Base-by-base conservation (phyloP, 139 green algal genomes). In the Limnomonas spitsbergensis region DNA sequence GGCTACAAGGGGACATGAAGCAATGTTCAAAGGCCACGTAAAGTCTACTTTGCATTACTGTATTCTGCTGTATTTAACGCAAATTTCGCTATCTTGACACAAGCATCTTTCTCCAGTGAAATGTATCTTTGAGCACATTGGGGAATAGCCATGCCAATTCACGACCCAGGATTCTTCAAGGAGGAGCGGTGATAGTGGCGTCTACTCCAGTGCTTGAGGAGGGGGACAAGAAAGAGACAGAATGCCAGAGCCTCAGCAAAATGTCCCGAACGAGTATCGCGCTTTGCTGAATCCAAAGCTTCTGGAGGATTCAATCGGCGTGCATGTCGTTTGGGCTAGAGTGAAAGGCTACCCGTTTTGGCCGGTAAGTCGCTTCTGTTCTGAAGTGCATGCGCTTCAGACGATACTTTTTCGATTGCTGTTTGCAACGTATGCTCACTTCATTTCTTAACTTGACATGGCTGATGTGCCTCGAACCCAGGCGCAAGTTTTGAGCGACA, bases 301-400 rank as follows among this genome's bases (percentile, higher is more conserved):
- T 38, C 6, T 32, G 69, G 36, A 27, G 38, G 69, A 42, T 76
- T 34, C 69, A 76, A 24, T 24, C 27, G 27, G 32, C 31, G 40
- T 27, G 36, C 61, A 82, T 37, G 80, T 89, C 1, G 75, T 88
- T 2, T 96, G 89, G 89, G 91, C 81, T 26, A 77, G 86, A 2
- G 83, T 96, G 6, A 92, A 90, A 71, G 89, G 91, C 52, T 94
- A 88, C 75, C 91, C 92, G 0, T 83, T 68, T 37, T 96, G 92
- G 92, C 91, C 92, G 81, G 91, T 95, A 66, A 82, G 88, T 79
- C 34, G 27, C 3, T 68, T 24, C 3, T 69, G 42, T 2, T 3
- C 4, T n/a, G 47, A 29, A 14, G 6, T 4, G 47, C 73, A 38
- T 29, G 29, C 24, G 73, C 7, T 3, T 69, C 24, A n/a, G 2